Conservation (phyloP, 805 yeast species). For the Jamesozyma spencerorum region DNA sequence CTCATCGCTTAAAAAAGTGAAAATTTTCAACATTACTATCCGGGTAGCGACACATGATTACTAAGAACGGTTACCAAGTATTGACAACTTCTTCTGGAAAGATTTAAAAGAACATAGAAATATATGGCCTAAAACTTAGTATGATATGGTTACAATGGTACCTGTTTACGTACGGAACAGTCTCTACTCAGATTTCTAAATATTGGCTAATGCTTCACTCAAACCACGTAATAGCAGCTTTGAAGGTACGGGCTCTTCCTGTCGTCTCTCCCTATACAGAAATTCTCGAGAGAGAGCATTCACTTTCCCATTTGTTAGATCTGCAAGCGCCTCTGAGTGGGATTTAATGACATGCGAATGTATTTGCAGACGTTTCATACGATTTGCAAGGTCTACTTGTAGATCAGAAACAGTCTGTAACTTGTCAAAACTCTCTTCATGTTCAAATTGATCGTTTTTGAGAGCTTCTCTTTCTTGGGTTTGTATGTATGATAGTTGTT, state of each 20-base stretch:
- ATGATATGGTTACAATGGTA: conserved; percentile 2
- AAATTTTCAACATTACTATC: neutral
- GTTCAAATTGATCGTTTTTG: neutral
- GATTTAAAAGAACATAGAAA: neutral
- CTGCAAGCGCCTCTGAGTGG: conserved; percentile 14
- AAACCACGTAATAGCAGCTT: conserved; percentile 17
- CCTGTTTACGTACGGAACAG: neutral
- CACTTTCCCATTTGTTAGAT: conserved; percentile 12
- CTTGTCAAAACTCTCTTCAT: neutral
- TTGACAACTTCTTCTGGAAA: neutral
- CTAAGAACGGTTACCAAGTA: neutral
- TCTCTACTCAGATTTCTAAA: neutral
- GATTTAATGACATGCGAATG: conserved; percentile 23
- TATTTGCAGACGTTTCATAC: conserved; percentile 15
- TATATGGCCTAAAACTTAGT: too few species aligned
- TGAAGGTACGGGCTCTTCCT: conserved; percentile 4
- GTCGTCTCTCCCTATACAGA: conserved; percentile 3
- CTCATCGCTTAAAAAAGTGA: neutral
- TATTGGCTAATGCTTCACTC: conserved; percentile 14
- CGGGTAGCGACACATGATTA: neutral
- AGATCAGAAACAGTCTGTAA: conserved; percentile 1
- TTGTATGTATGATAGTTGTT: neutral
- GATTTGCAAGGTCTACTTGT: conserved; percentile 9
- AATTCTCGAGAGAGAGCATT: conserved; percentile 14
- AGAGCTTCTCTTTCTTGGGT: neutral